Evolutionary conservation across 2,329 filamentous ascomycete genomes (phyloP).

Genomic region (Leptographium galeiforme): DNA sequence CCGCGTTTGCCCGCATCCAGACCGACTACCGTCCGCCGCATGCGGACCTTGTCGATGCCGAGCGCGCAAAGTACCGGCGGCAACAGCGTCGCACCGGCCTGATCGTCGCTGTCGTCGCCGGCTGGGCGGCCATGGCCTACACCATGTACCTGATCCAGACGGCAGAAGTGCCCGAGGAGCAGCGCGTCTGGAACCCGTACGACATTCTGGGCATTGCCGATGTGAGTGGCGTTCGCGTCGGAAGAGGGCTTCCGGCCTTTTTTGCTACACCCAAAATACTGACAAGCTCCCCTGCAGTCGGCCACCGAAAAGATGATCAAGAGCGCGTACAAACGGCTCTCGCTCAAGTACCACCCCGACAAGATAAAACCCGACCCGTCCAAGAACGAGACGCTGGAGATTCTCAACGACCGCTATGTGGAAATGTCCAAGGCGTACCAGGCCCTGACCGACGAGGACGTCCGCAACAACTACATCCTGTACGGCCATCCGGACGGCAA

Average conservation of each 20-base stretch:
- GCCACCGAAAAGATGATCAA: conserved; percentile 85
- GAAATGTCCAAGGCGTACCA: conserved; percentile 98
- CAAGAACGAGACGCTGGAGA: conserved; percentile 81
- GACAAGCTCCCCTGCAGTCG: conserved; percentile 35
- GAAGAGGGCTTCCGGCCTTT: no score
- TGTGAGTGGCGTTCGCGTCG: conserved; percentile 28
- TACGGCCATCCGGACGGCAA: conserved; percentile 96
- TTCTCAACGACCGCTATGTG: conserved; percentile 77
- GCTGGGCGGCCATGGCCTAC: conserved; percentile 73
- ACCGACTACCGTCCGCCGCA: conserved; percentile 71
- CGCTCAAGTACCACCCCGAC: conserved; percentile 81
- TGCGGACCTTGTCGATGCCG: conserved; percentile 67
- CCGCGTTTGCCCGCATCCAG: conserved; percentile 69
- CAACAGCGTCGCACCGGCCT: conserved; percentile 83
- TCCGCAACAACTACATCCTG: conserved; percentile 92
- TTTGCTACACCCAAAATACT: no score
- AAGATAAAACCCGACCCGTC: conserved; percentile 71
- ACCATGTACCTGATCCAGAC: conserved; percentile 86
- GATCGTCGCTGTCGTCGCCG: conserved; percentile 57
- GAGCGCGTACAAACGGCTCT: conserved; percentile 75
- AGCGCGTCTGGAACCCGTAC: conserved; percentile 93
- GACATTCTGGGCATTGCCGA: conserved; percentile 80
- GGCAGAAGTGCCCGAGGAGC: conserved; percentile 49
- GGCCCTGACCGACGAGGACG: conserved; percentile 89
- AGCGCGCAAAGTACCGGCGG: conserved; percentile 77